Conservation (phyloP, 2,329 filamentous ascomycete genomes). For the Fusarium newnesense region DNA sequence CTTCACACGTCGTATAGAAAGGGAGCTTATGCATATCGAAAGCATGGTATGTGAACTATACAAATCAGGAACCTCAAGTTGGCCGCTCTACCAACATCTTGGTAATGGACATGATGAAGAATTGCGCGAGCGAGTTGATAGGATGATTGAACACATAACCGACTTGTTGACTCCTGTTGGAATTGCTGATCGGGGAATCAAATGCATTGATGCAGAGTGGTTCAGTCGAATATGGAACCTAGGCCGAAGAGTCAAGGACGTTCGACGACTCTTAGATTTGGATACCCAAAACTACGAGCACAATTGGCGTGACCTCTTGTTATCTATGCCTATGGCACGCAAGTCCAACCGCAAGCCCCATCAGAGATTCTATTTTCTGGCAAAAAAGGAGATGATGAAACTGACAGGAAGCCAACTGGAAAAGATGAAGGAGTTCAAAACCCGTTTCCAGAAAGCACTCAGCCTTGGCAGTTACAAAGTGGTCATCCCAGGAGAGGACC, state of each 20-base stretch:
- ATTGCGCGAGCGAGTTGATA: conserved; percentile 5
- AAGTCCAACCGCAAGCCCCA: conserved; percentile 31
- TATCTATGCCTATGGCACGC: conserved; percentile 40
- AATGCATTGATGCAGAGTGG: conserved; percentile 25
- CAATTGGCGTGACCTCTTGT: conserved; percentile 37
- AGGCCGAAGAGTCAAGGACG: conserved; percentile 7
- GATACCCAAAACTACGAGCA: neutral
- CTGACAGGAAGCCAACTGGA: conserved; percentile 17
- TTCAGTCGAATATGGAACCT: conserved; percentile 12
- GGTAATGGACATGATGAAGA: neutral
- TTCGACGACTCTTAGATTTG: conserved; percentile 21
- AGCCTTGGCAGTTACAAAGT: conserved; percentile 33
- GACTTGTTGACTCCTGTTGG: neutral
- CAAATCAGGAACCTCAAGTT: conserved; percentile 17
- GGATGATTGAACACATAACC: neutral
- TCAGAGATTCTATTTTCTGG: conserved; percentile 34
- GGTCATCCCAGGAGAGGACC: conserved; percentile 16
- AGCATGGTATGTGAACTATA: conserved; percentile 41
- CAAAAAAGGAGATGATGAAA: conserved; percentile 38
- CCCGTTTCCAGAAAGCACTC: conserved; percentile 8
- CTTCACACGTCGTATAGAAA: conserved; percentile 12
- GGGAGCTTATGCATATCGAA: conserved; percentile 35
- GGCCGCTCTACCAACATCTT: conserved; percentile 20
- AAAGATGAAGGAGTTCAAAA: conserved; percentile 26
- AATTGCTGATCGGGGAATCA: neutral